Evolutionary conservation across 2,329 filamentous ascomycete genomes (phyloP), one percentile per base, ranked within the genome.

Genomic region (Pseudogymnoascus destructans): DNA sequence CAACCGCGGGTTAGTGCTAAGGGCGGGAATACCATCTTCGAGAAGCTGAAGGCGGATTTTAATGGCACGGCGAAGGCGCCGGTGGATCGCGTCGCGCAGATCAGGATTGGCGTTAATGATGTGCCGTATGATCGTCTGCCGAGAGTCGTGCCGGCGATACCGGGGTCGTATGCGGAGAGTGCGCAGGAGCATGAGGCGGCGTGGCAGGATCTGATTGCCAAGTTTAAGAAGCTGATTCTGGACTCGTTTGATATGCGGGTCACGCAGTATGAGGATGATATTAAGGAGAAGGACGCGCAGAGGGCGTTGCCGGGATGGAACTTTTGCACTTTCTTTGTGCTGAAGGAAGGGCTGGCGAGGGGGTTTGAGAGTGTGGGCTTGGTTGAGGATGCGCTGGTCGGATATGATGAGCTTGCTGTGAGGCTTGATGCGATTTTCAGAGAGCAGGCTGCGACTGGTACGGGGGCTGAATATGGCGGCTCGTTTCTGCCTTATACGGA

Each of bases 251-350:
- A 97, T 72, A 78, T 85, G 64, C 82, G 93, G 7, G 93, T 98
- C 1, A 84, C 81, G 17, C 92, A 97, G 66, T 98, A 98, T 70
- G 93, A 98, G 71, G 91, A 96, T 60, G 93, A 98, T 65, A 95
- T 98, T 64, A 87, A 89, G 62, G 93, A 96, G 70, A 93, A 91
- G 67, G 92, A 97, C 65, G 81, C 85, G 0, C 91, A 97, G 70
- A 80, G 92, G 52, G 84, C 77, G 32, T 73, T 98, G 15, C 93
- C 93, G 0, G 93, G 93, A 0, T 98, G 93, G 93, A 98, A 98
- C 68, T 98, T 98, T 69, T 97, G 93, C 72, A 98, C 93, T 0
- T 98, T 98, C 70, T 98, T 98, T 70, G 91, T 98, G 13, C 77
- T 98, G 7, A 98, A 98, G 68, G 93, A 98, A 70, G 93, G 93